Evolutionary conservation across 495 filamentous ascomycete species (phyloP), one percentile per base, ranked within the genome.

Genomic region (Bombardia bombarda): DNA sequence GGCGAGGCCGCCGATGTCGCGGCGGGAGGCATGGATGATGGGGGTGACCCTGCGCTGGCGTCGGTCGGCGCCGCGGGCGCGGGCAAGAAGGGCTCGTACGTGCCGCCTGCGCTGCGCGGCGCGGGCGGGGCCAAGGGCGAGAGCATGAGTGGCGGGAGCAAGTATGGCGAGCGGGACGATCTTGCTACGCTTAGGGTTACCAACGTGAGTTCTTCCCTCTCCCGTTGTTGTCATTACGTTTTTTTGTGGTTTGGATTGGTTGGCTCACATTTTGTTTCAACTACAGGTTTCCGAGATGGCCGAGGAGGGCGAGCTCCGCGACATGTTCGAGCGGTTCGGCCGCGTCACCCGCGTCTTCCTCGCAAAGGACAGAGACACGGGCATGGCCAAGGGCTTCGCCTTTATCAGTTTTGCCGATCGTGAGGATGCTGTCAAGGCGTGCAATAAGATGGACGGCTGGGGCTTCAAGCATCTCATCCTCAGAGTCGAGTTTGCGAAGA

Each of bases 361-460:
- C 49, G 92, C 92, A 49, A 95, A 95, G 72, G 93, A 98, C 67
- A 73, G 92, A 60, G 93, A 97, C 37, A 97, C 93, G 25, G 83
- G 86, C 43, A 60, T 87, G 52, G 92, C 93, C 40, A 98, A 98
- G 77, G 92, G 92, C 33, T 98, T 97, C 57, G 92, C 92, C 14
- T 98, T 98, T 63, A 94, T 98, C 69, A 93, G 86, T 62, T 98
- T 89, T 65, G 81, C 80, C 38, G 92, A 97, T 50, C 77, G 90
- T 51, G 63, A 69, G 45, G 93, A 98, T 67, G 92, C 92, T 42
- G 80, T 84, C 44, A 84, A 80, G 66, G 92, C 92, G 7, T 95
- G 90, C 68, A 82, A 85, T 69, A 97, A 95, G 74, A 86, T 98
- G 83, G 92, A 98, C 69, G 93, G 93, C 51, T 95, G 85, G 66